Base-by-base conservation (phyloP, 2,329 filamentous ascomycete species). In the Pyrenophora tritici-repentis region DNA sequence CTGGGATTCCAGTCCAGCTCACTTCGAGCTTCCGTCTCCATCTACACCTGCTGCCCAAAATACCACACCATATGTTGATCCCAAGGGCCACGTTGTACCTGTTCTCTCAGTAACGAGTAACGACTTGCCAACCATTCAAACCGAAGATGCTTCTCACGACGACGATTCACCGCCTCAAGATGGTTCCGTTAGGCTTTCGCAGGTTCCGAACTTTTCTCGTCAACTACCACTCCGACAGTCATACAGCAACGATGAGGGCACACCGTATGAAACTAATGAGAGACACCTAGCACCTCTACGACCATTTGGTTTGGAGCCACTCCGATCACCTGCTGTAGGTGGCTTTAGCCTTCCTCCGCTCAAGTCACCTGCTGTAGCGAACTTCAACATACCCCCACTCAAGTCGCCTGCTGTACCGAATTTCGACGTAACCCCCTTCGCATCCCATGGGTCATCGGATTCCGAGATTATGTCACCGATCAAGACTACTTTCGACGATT, bases 141-240 rank as follows among this genome's bases (percentile, higher is more conserved):
- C 36, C 14, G 47, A 53, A 26, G 37, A 44, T 16, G 42, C 49
- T 16, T 32, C 50, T 8, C n/a, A 49, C 6, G 53, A 50, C 7
- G 53, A 66, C n/a, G 47, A 53, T 10, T 31, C 34, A 22, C 52
- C 59, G 16, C 40, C 54, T 6, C 44, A 51, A 17, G 51, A 58
- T 14, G 60, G 60, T 36, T 44, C 53, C 55, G 26, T 29, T 29
- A 40, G 55, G 63, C 58, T 56, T 8, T 43, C 59, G 1, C 37
- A 59, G 6, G 64, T 72, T 13, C 69, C 71, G 6, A 74, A 74
- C 48, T 75, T 75, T 54, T 74, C 73, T 14, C 70, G 73, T 14
- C 72, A 73, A 50, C 56, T 75, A 8, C 67, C 70, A 16, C 54
- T 73, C 10, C 58, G 66, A 35, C 58, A 56, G 6, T 48, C 56